phyloP scores from a whole-genome alignment of 108 stramenopile genomes.

The Ochromonas danica region DNA sequence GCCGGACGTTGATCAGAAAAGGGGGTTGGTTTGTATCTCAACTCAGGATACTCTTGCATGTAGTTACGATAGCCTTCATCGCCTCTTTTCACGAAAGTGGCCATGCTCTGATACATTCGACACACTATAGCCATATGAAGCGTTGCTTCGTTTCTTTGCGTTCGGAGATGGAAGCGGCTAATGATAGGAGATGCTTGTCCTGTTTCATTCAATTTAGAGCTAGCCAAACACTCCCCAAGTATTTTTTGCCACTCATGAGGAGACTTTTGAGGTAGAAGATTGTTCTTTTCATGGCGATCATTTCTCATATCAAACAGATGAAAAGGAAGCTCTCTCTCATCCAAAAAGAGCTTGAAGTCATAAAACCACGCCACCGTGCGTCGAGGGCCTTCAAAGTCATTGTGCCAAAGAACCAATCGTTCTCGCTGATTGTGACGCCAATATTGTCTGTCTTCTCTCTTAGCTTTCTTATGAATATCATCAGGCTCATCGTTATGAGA shows the following conservation, averaged over 20 bases:
- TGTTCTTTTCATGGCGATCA: not conserved
- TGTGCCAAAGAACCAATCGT: conserved; percentile 1
- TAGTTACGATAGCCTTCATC: not conserved
- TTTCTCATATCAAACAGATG: not conserved
- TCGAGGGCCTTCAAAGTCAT: conserved; percentile 8
- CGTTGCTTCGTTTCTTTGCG: not conserved
- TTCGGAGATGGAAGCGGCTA: not conserved
- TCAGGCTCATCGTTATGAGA: not conserved
- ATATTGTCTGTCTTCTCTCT: not conserved
- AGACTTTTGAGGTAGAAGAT: not conserved
- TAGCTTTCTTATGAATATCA: not conserved
- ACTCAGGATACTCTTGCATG: not conserved
- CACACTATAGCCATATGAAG: not conserved
- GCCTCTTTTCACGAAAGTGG: not conserved
- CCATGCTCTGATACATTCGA: not conserved
- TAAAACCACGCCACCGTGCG: not conserved
- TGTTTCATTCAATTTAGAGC: not conserved
- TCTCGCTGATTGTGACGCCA: not conserved
- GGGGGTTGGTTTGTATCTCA: not conserved
- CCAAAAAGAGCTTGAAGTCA: not conserved
- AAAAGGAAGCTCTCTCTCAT: not conserved
- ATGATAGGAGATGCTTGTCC: not conserved
- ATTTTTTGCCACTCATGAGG: not conserved
- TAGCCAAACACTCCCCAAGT: not conserved
- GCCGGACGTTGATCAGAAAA: not conserved